Base-by-base conservation (phyloP, 306 rosid genomes). In the Cicer cuneatum region DNA sequence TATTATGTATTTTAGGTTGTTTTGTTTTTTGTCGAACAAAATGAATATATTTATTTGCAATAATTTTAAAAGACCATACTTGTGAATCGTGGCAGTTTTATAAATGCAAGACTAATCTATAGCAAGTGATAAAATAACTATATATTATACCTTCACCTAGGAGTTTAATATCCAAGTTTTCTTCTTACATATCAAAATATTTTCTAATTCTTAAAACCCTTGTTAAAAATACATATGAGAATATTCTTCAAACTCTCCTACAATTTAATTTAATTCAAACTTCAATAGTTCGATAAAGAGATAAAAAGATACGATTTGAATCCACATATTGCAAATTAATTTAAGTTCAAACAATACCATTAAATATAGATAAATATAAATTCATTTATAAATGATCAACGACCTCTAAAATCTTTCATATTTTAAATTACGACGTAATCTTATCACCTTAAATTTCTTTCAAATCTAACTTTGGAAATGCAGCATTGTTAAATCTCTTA, bases 231-330 rank as follows among this genome's bases (percentile, higher is more conserved):
- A n/a, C n/a, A 64, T 54, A 16, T 59, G 8, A 40, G 16, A 64
- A 64, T 54, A 74, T 24, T 45, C 67, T 74, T 79, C 49, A 74
- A 46, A 69, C 73, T 62, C 64, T 75, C 61, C 77, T 29, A 53
- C 48, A 73, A 61, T 37, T 21, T 68, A 15, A 51, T 51, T 51
- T 14, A 51, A 51, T 57, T 57, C 15, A 21, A 21, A 21, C 29
- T 2, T 3, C 29, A 21, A 24, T 24, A 24, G 33, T 24, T 24
- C 4, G 5, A 29, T 29, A 5, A 3, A 0, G 4, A 29, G 35
- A 29, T 29, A 29, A 29, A 29, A 3, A 29, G 5, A 29, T 29
- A 29, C 0, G 4, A 3, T 29, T 29, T 29, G 5, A 0, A 29
- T 29, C 5, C 4, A 1, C 35, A 29, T 3, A 0, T 29, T 29